Base-by-base conservation (phyloP, 148 eudicot species). In the Cornus florida region DNA sequence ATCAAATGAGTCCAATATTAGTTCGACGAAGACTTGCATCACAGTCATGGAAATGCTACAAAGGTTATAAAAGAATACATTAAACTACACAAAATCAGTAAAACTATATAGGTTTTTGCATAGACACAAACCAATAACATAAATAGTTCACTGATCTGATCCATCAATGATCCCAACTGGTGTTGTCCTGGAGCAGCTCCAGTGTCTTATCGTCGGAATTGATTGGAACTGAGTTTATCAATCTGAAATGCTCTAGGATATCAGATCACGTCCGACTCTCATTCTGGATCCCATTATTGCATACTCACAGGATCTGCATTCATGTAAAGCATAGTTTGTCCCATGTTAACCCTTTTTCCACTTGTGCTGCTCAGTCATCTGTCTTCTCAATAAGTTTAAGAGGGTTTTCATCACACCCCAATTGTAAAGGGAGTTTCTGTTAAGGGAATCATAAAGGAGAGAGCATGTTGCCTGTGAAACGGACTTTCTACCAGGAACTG, bases 161-260 rank as follows among this genome's bases (percentile, higher is more conserved):
- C 19, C 23, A 62, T 62, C 9, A 6, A 1, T 62, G 19, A 19
- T 62, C 24, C 66, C 23, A 62, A 20, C 23, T 6, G 66, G 66
- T 20, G 22, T 0, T 62, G 23, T 80, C 76, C 67, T 46, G 78
- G 33, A 70, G 48, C 43, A 74, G 53, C 38, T 75, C 79, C 66
- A 11, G 71, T 33, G 22, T 9, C 70, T 28, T 22, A 10, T 3
- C 17, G 2, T 46, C 53, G 59, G 35, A 71, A 59, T 23, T 24
- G 56, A 53, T n/a, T 60, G 20, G 67, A 72, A 43, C 76, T n/a
- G 48, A 79, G 72, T 11, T 56, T 46, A 13, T 3, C 46, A 64
- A 59, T 67, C 9, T 20, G 10, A 31, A 79, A 66, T 24, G 7
- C 57, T 13, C 7, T 11, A 50, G 16, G 22, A 62, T 20, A 6